Conservation (phyloP, 768 basidiomycete genomes). For the Phylloporus rhodoxanthus region DNA sequence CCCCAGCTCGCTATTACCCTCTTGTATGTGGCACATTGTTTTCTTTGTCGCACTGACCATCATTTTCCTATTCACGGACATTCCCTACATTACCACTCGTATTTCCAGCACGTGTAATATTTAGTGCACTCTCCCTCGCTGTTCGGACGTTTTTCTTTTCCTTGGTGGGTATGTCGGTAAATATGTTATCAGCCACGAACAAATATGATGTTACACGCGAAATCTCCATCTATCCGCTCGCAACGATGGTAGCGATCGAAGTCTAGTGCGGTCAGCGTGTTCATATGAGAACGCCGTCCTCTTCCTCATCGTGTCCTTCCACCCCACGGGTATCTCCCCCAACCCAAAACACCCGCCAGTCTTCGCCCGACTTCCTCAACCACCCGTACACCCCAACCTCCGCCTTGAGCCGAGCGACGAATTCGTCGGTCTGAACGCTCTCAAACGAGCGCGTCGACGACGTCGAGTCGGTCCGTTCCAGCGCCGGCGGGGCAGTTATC, state of each 20-base stretch:
- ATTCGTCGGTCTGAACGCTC: conserved; percentile 50
- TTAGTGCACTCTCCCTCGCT: conserved; percentile 13
- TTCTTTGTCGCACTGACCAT: conserved; percentile 17
- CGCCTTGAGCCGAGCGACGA: conserved; percentile 38
- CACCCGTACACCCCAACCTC: conserved; percentile 75
- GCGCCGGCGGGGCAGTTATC: conserved; percentile 15
- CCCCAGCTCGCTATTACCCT: not conserved
- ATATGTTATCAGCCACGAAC: conserved; percentile 14
- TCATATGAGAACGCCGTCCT: conserved; percentile 28
- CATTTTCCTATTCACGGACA: conserved; percentile 8
- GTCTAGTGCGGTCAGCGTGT: not conserved
- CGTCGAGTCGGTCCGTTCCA: conserved; percentile 42
- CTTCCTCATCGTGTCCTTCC: conserved; percentile 23
- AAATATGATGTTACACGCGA: conserved; percentile 16
- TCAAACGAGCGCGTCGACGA: conserved; percentile 42
- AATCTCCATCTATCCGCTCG: not conserved
- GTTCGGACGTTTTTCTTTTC: conserved; percentile 13
- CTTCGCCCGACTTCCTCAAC: conserved; percentile 64
- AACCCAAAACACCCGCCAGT: conserved; percentile 81
- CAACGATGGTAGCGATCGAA: not conserved
- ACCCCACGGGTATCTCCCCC: conserved; percentile 46
- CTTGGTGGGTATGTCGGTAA: conserved; percentile 14
- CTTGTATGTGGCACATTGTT: conserved; percentile 7
- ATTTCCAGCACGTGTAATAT: conserved; percentile 27
- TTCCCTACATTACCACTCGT: conserved; percentile 22